A percentile compares a stretch with the other conserved stretches of the same genome.
Evolutionary conservation across 2,329 filamentous ascomycete species (phyloP).

Genomic region (Hymenoscyphus infarciens): DNA sequence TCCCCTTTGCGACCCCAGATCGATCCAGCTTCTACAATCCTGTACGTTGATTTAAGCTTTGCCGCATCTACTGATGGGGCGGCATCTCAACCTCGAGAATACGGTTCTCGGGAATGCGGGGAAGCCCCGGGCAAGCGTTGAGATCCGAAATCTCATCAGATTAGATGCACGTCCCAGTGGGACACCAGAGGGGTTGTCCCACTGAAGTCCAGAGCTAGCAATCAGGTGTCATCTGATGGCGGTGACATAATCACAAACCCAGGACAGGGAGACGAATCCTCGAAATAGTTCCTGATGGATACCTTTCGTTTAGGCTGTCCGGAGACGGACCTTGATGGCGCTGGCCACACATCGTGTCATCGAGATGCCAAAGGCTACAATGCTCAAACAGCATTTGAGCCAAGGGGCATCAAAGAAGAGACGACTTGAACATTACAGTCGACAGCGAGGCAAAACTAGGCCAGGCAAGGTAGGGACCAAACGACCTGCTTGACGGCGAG

Average conservation of each 20-base stretch:
- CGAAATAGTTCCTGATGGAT: background rate
- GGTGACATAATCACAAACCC: background rate
- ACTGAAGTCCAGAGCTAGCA: constrained; percentile 2
- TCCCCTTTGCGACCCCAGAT: background rate
- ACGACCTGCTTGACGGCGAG: background rate
- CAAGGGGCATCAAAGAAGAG: background rate
- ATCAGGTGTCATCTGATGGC: background rate
- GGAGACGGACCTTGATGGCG: background rate
- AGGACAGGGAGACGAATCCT: background rate
- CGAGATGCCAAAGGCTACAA: background rate
- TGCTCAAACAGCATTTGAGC: background rate
- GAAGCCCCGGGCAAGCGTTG: background rate
- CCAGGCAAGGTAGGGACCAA: background rate
- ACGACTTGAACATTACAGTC: background rate
- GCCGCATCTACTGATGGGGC: background rate
- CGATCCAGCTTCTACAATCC: background rate
- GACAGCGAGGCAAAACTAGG: background rate
- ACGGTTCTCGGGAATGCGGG: background rate
- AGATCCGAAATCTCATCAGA: constrained; percentile 11
- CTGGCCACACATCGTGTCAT: background rate
- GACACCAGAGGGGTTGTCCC: background rate
- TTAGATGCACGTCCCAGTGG: constrained; percentile 13
- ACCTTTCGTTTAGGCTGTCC: background rate
- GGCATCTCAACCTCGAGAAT: background rate
- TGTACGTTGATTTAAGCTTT: constrained; percentile 4